Evolutionary conservation across 208 protist species (phyloP).

Genomic region (Wallacemonas sp.): DNA sequence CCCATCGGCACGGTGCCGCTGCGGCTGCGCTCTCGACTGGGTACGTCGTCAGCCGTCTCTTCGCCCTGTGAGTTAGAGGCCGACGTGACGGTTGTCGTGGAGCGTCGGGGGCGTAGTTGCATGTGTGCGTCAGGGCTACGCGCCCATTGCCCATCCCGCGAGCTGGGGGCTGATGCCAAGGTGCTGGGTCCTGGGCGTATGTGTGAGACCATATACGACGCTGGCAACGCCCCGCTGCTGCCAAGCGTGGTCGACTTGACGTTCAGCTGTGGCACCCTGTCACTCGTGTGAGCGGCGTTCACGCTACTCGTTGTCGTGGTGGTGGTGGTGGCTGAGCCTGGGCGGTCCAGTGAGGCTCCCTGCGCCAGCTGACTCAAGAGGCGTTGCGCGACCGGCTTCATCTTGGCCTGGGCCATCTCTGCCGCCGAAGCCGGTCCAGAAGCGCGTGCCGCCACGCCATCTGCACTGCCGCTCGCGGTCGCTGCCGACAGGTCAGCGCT

Average conservation of each 20-base stretch:
- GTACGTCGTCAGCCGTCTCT: background rate
- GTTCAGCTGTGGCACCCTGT: no score
- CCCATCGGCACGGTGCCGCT: background rate
- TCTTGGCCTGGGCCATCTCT: background rate
- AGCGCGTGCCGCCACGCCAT: no score
- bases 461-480: background rate
- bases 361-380: background rate
- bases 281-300: no score
- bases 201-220: background rate
- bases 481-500: no score
- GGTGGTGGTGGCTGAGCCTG: background rate
- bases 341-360: background rate
- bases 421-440: background rate
- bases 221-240: background rate
- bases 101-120: slow-evolving; percentile 19
- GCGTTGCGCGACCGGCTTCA: background rate
- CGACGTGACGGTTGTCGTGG: background rate
- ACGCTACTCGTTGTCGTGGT: no score
- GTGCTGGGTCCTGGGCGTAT: background rate
- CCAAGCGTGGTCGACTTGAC: background rate
- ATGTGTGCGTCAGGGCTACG: slow-evolving; percentile 14
- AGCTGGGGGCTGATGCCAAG: background rate
- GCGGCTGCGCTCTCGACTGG: background rate
- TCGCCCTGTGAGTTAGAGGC: background rate
- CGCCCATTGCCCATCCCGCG: slow-evolving; percentile 14